Base-by-base conservation (phyloP, 73 alveolate genomes). In the Tetrahymena malaccensis region DNA sequence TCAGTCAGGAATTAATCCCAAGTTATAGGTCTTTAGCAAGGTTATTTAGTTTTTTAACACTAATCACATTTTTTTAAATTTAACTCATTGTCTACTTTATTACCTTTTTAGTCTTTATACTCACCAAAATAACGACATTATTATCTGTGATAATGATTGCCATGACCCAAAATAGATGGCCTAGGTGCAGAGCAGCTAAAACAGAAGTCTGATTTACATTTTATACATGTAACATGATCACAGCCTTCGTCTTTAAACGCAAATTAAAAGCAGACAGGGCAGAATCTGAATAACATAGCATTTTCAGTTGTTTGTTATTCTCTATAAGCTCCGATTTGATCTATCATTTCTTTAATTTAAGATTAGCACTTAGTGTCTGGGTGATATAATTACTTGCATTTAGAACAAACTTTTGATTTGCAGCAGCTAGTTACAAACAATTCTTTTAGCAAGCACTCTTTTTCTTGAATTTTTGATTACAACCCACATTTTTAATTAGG, bases 141-240 rank as follows among this genome's bases (percentile, higher is more conserved):
- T 16, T 84, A 38, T 94, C 98, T 50, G 35, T 96, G 98, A 85
- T 57, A 96, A 34, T 96, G 97, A 85, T 95, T 95, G 10, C 98
- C 98, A 94, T 95, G 97, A 16, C 27, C 94, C 8, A 95, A 10
- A 19, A 94, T 95, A 43, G 98, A 96, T 3, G 93, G 55, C 95
- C 98, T 96, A 27, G 84, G 85, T 1, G 84, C 83, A 25, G 98
- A 94, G 89, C 98, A 96, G 12, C 22, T 89, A 95, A 96, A 95
- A 19, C 97, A 95, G 95, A 95, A 94, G 35, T 85, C 97, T 12
- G 25, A 55, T 55, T 94, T 93, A 55, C 97, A 95, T 7, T 94
- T 19, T 38, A 31, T 19, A 94, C 98, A 95, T 1, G 35, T 40
- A 11, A 96, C 97, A 93, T 95, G 97, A 85, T 94, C 93, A 57